A percentile compares a stretch with the other conserved stretches of the same genome.
These are phyloP conservation scores for Flagelloscypha sp. DNA, from an alignment of 768 basidiomycete genomes.

Conservation along the genomic window DNA sequence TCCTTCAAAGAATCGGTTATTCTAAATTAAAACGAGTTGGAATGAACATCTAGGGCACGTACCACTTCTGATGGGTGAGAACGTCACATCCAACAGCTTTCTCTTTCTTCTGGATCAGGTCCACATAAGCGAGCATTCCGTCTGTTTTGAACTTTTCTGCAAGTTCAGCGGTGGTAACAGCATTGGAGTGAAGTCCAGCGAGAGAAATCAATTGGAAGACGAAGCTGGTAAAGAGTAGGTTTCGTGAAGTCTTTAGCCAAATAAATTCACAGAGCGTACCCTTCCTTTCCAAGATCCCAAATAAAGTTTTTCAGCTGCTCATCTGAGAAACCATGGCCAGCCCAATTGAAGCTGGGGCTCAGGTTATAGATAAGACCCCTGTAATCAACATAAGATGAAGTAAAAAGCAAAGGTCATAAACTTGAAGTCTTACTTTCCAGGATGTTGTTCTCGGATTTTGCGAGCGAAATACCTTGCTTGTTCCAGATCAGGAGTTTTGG, in stretches of 20 bases:
- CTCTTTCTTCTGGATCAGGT: constrained; percentile 82
- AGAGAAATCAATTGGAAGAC: constrained; percentile 85
- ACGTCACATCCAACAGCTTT: constrained; percentile 86
- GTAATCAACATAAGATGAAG: constrained; percentile 6
- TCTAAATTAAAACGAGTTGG: constrained; percentile 1
- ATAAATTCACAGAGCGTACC: constrained; percentile 31
- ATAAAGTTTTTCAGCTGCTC: constrained; percentile 75
- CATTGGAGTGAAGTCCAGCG: constrained; percentile 83
- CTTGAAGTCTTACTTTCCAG: constrained; percentile 50
- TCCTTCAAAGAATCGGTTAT: constrained; percentile 54
- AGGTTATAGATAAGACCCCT: constrained; percentile 90
- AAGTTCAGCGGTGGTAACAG: constrained; percentile 73
- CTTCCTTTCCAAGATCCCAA: constrained; percentile 87
- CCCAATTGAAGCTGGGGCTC: constrained; percentile 93
- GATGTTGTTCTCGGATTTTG: constrained; percentile 61
- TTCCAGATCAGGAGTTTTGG: constrained; percentile 76
- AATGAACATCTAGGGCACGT: constrained; percentile 12
- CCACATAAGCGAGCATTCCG: constrained; percentile 89
- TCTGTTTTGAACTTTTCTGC: constrained; percentile 74
- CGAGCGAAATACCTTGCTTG: constrained; percentile 75
- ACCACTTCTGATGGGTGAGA: constrained; percentile 93
- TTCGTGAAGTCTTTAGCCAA: background rate
- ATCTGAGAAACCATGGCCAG: constrained; percentile 72
- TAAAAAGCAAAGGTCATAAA: background rate
- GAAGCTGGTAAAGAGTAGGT: constrained; percentile 45